A percentile compares a stretch with the other conserved stretches of the same genome.
These are phyloP conservation scores for Paragyromitra xinjiangensis DNA, from an alignment of 495 filamentous ascomycete genomes.

Conservation along the genomic window DNA sequence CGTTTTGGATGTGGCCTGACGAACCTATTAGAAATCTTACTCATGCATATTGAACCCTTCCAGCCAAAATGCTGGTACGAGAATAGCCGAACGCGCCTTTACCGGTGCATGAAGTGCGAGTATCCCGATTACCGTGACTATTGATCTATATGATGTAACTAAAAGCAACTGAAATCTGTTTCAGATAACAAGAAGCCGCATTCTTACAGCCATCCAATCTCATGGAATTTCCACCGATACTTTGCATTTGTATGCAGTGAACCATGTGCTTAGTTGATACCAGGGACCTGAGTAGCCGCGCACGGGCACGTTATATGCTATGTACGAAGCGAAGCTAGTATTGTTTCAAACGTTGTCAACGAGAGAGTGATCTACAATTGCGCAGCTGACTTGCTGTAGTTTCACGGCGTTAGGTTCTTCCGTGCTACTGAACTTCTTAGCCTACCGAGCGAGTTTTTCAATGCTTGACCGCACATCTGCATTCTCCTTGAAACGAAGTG, in stretches of 20 bases:
- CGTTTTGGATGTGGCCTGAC: no score
- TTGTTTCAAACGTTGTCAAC: conserved; percentile 20
- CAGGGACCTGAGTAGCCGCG: background rate
- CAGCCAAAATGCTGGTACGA: no score
- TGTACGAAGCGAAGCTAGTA: conserved; percentile 1
- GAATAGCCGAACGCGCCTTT: no score
- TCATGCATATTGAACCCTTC: no score
- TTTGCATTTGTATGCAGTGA: background rate
- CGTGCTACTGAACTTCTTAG: background rate
- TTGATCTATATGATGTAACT: background rate
- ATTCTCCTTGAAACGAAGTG: background rate
- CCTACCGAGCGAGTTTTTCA: background rate
- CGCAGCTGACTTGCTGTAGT: conserved; percentile 6
- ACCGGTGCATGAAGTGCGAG: background rate
- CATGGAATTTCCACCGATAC: background rate
- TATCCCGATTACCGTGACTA: background rate
- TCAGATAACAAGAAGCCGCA: background rate
- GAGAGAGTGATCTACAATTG: background rate
- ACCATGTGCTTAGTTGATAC: background rate
- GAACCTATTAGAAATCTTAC: no score
- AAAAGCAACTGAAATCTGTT: background rate
- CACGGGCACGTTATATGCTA: background rate
- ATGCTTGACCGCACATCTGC: background rate
- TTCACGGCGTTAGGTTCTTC: conserved; percentile 31
- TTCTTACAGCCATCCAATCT: background rate